Percentiles rank a stretch among this genome's conserved stretches.
These are phyloP conservation scores for Fusarium sp. DNA, from an alignment of 2,329 filamentous ascomycete genomes.

Conservation along the genomic window DNA sequence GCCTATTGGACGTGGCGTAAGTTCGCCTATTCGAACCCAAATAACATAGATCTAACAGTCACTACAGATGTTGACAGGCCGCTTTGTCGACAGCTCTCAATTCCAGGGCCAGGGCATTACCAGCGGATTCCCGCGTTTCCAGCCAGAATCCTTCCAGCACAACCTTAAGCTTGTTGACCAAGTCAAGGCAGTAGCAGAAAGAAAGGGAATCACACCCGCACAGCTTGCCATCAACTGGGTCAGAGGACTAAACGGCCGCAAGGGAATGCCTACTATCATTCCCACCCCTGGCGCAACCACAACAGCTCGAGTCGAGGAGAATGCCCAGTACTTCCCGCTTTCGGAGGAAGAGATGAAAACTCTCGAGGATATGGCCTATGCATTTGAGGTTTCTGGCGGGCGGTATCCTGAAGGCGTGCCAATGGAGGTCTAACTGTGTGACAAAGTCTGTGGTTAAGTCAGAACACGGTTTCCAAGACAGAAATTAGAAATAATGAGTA, in stretches of 20 bases:
- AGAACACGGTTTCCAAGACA: slow-evolving; percentile 9
- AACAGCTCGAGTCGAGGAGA: slow-evolving; percentile 67
- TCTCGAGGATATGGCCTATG: slow-evolving; percentile 59
- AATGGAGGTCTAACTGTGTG: slow-evolving; percentile 48
- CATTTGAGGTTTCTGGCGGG: slow-evolving; percentile 57
- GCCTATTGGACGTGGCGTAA: slow-evolving; percentile 68
- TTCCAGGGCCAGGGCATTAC: slow-evolving; percentile 36
- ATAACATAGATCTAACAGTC: slow-evolving; percentile 9
- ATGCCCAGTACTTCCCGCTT: slow-evolving; percentile 59
- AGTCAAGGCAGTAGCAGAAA: slow-evolving; percentile 65
- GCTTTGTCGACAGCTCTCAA: slow-evolving; percentile 38
- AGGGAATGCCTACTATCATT: slow-evolving; percentile 66
- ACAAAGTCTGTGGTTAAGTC: slow-evolving; percentile 13
- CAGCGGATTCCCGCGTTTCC: slow-evolving; percentile 64
- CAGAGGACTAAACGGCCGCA: slow-evolving; percentile 56
- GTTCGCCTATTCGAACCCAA: slow-evolving; percentile 19
- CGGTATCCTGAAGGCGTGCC: slow-evolving; percentile 56
- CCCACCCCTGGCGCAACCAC: slow-evolving; percentile 73
- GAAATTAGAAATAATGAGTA: not conserved
- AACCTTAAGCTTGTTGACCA: slow-evolving; percentile 70
- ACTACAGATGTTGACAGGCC: slow-evolving; percentile 44
- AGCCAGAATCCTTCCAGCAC: slow-evolving; percentile 67
- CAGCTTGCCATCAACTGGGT: slow-evolving; percentile 77
- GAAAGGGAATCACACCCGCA: slow-evolving; percentile 67
- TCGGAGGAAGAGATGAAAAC: slow-evolving; percentile 59